These are phyloP conservation scores for Sambucus nigra DNA, from an alignment of 129 eudicot genomes.

Conservation along the genomic window DNA sequence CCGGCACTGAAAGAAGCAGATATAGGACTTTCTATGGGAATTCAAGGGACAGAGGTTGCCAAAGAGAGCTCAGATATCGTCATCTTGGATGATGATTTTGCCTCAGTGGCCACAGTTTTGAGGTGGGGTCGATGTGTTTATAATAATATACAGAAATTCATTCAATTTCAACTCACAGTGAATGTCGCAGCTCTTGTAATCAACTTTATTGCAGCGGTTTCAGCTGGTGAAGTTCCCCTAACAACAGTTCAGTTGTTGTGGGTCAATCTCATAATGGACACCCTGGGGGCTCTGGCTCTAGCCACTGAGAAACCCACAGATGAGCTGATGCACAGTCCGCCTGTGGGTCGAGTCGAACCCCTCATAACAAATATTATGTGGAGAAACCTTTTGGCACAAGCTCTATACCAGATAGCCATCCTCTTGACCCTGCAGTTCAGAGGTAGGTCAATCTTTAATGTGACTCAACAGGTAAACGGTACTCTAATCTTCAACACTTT, in stretches of 20 bases:
- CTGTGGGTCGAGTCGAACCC: slow-evolving; percentile 73
- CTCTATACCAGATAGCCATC: slow-evolving; percentile 52
- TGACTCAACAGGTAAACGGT: slow-evolving; percentile 40
- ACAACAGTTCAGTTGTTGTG: slow-evolving; percentile 79
- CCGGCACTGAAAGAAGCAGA: slow-evolving; percentile 91
- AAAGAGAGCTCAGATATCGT: slow-evolving; percentile 88
- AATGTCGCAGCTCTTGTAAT: slow-evolving; percentile 77
- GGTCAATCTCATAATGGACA: slow-evolving; percentile 87
- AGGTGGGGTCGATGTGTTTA: slow-evolving; percentile 84
- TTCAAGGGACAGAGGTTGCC: slow-evolving; percentile 86
- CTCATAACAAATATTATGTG: slow-evolving; percentile 86
- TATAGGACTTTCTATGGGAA: slow-evolving; percentile 88
- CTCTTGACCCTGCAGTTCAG: slow-evolving; percentile 56
- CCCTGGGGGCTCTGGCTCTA: slow-evolving; percentile 81
- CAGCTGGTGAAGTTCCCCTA: slow-evolving; percentile 68
- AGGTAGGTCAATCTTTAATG: slow-evolving; percentile 50
- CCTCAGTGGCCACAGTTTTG: slow-evolving; percentile 66
- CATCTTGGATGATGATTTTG: slow-evolving; percentile 65
- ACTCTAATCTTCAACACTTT: slow-evolving; percentile 74
- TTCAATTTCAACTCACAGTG: slow-evolving; percentile 81
- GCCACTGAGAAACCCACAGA: slow-evolving; percentile 75
- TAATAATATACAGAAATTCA: slow-evolving; percentile 77
- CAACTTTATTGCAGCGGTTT: slow-evolving; percentile 73
- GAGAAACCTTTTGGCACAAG: slow-evolving; percentile 73
- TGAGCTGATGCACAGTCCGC: slow-evolving; percentile 63